Conservation (phyloP, 108 stramenopile species). For the Pseudonitzschia multistriata region DNA sequence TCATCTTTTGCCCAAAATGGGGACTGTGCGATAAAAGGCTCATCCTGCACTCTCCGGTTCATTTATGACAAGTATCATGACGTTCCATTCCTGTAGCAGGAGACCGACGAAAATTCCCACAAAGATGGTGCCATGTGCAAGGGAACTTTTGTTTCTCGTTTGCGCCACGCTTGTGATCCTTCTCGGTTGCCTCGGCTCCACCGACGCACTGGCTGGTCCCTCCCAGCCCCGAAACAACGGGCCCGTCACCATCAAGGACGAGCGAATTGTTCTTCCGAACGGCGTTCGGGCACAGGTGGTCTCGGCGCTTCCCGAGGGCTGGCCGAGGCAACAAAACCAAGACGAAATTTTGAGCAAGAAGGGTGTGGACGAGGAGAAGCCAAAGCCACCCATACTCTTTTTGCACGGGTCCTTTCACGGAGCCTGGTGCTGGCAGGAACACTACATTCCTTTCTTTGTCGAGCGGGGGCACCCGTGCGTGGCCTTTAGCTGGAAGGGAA, state of each 20-base stretch:
- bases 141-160: background rate
- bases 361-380: too few species aligned
- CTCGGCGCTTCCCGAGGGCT: background rate
- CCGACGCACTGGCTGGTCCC: background rate
- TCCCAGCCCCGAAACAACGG: background rate
- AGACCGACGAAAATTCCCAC: too few species aligned
- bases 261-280: slow-evolving; percentile 7
- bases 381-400: slow-evolving; percentile 54
- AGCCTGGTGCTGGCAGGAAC: slow-evolving; percentile 71
- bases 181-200: background rate
- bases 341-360: too few species aligned
- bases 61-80: too few species aligned
- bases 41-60: too few species aligned
- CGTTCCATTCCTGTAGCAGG: too few species aligned
- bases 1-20: too few species aligned
- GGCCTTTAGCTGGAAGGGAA: slow-evolving; percentile 63
- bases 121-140: too few species aligned
- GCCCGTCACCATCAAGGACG: background rate
- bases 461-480: slow-evolving; percentile 49
- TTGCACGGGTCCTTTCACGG: slow-evolving; percentile 76
- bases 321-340: background rate
- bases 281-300: background rate
- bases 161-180: background rate
- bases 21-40: too few species aligned
- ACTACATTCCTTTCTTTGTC: slow-evolving; percentile 52